Evolutionary conservation across 768 basidiomycete genomes (phyloP).

Genomic region (Podaxis rugospora): DNA sequence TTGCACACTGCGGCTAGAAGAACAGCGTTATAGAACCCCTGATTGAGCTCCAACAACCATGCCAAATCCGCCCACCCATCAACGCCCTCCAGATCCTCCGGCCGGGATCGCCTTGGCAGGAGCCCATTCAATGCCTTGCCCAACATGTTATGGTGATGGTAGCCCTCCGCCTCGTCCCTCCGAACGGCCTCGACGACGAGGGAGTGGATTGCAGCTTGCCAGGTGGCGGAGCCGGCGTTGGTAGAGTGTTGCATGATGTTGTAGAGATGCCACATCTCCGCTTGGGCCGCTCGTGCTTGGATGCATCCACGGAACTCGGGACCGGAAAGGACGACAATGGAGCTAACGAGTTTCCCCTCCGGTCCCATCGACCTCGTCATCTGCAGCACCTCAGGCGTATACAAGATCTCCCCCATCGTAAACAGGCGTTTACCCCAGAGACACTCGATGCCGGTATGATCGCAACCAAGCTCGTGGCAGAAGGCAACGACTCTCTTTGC

Average conservation of each 20-base stretch:
- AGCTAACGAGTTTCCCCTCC: background rate
- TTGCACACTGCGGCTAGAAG: conserved; percentile 21
- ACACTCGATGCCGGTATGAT: conserved; percentile 2
- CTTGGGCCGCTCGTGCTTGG: conserved; percentile 8
- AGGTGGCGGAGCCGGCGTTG: conserved; percentile 15
- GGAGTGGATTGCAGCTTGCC: conserved; percentile 20
- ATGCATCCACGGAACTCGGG: conserved; percentile 3
- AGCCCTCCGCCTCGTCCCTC: conserved; percentile 16
- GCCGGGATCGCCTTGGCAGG: conserved; percentile 17
- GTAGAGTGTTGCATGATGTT: conserved; percentile 19
- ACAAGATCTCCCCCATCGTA: conserved; percentile 8
- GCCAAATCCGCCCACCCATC: conserved; percentile 23
- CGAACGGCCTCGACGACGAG: conserved; percentile 21
- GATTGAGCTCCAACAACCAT: conserved; percentile 23
- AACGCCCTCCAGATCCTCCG: conserved; percentile 10
- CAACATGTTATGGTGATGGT: conserved; percentile 15
- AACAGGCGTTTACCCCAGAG: conserved; percentile 8
- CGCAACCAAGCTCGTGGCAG: conserved; percentile 1
- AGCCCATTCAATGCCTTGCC: conserved; percentile 22
- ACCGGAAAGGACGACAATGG: background rate
- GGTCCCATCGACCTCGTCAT: background rate
- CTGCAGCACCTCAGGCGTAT: background rate
- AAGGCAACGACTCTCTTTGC: conserved; percentile 6
- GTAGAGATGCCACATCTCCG: conserved; percentile 16
- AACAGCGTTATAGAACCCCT: conserved; percentile 22